Conservation (phyloP, 2,329 filamentous ascomycete species). For the Aspergillus viridinutans region DNA sequence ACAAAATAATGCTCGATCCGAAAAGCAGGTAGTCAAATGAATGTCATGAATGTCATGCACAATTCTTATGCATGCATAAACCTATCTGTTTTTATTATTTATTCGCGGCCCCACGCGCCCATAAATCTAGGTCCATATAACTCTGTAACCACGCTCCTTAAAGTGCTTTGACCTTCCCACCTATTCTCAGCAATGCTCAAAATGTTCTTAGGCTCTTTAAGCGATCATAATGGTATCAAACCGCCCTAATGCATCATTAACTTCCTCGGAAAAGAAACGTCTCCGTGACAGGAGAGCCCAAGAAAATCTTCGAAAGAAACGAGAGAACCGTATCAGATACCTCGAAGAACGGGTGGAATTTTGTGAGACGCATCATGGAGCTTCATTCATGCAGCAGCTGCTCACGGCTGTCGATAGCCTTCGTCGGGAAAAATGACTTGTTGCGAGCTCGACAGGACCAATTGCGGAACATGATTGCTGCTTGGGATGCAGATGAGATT, state of each 20-base stretch:
- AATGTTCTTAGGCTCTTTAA: not conserved
- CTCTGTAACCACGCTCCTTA: not conserved
- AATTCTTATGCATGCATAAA: not conserved
- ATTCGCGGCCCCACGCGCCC: too few species aligned
- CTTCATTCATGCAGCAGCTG: not conserved
- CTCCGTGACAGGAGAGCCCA: slow-evolving; percentile 8
- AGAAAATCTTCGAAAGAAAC: slow-evolving; percentile 3
- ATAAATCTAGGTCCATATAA: not conserved
- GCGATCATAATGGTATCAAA: not conserved
- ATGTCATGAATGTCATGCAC: not conserved
- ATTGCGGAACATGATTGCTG: not conserved
- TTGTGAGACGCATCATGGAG: slow-evolving; percentile 2
- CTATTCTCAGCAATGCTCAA: not conserved
- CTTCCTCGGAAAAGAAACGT: slow-evolving; percentile 6
- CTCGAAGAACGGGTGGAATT: slow-evolving; percentile 2
- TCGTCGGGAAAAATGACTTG: not conserved
- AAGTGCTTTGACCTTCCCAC: not conserved
- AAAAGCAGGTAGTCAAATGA: not conserved
- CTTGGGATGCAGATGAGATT: not conserved
- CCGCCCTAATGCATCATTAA: not conserved
- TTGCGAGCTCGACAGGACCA: not conserved
- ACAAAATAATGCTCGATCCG: not conserved
- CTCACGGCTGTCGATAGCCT: not conserved
- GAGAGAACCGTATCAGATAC: slow-evolving; percentile 1
- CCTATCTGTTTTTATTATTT: not conserved